Evolutionary conservation across 441 rosid genomes (phyloP).

Genomic region (Arabidopsis hybrid): DNA sequence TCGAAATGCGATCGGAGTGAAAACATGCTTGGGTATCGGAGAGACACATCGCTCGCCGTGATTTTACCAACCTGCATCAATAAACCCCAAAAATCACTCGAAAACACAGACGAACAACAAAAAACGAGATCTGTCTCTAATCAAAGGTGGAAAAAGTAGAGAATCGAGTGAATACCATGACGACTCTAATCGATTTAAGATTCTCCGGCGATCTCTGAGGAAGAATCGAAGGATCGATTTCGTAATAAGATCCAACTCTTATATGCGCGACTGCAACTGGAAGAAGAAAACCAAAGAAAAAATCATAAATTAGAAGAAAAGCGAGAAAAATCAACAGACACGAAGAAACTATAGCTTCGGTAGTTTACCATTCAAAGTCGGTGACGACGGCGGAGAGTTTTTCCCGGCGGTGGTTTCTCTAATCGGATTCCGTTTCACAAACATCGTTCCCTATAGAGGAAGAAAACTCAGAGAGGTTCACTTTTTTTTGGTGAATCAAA

Average conservation of each 20-base stretch:
- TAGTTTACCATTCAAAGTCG: slow-evolving; percentile 34
- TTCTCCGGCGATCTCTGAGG: slow-evolving; percentile 62
- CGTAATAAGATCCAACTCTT: slow-evolving; percentile 74
- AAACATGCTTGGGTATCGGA: slow-evolving; percentile 73
- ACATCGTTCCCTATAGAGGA: slow-evolving; percentile 48
- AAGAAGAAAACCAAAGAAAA: not conserved
- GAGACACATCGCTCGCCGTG: slow-evolving; percentile 57
- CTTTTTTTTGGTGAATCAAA: slow-evolving; percentile 26
- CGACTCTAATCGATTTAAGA: slow-evolving; percentile 65
- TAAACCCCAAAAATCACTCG: not conserved
- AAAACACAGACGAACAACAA: not conserved
- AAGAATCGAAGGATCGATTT: slow-evolving; percentile 70
- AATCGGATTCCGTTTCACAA: slow-evolving; percentile 41
- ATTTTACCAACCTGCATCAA: slow-evolving; percentile 71
- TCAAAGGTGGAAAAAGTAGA: not conserved
- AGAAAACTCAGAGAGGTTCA: slow-evolving; percentile 4
- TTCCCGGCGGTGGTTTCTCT: slow-evolving; percentile 38
- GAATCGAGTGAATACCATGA: slow-evolving; percentile 58
- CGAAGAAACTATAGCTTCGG: not conserved
- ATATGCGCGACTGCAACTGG: slow-evolving; percentile 55
- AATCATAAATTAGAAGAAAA: slow-evolving; percentile 6
- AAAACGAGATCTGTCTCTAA: not conserved
- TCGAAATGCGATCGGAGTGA: slow-evolving; percentile 65
- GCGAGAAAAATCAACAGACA: not conserved
- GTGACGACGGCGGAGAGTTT: slow-evolving; percentile 39